phyloP scores from a whole-genome alignment of 2,329 filamentous ascomycete species.

The Lasiodiplodia theobromae region DNA sequence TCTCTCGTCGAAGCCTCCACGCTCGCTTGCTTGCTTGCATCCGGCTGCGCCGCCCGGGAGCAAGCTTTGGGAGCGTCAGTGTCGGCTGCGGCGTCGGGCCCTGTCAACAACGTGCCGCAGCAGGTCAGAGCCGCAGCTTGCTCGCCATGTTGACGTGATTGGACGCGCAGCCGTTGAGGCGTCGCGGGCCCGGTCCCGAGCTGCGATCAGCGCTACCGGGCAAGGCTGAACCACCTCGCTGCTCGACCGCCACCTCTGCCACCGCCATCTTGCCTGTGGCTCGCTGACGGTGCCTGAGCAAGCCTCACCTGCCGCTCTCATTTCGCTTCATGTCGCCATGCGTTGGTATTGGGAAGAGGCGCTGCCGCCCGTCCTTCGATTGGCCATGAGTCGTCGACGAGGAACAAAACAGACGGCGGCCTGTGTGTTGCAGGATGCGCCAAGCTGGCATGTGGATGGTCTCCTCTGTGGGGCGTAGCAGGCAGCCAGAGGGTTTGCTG shows the following conservation, averaged over 20 bases:
- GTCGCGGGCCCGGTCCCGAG: neutral
- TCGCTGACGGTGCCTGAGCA: neutral
- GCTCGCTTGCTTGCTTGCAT: neutral
- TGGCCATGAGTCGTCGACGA: constrained; percentile 2
- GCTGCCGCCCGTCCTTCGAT: neutral
- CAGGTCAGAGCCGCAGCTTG: constrained; percentile 3
- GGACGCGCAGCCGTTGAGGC: constrained; percentile 7
- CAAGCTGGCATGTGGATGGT: constrained; percentile 20
- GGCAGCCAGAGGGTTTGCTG: neutral
- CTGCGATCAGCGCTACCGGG: constrained; percentile 17
- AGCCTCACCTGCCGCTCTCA: neutral
- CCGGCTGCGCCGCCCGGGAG: constrained; percentile 11
- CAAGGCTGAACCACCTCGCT: constrained; percentile 19
- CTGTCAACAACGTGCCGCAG: neutral
- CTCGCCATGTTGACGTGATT: constrained; percentile 6
- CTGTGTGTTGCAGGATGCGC: constrained; percentile 22
- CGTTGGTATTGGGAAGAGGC: neutral
- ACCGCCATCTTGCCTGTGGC: constrained; percentile 2
- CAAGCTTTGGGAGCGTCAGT: no score
- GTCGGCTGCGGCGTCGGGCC: no score
- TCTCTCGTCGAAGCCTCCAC: constrained; percentile 2
- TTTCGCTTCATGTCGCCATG: neutral
- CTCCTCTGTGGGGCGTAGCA: constrained; percentile 23
- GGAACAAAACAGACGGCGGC: constrained; percentile 8
- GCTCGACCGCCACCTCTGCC: neutral